Evolutionary conservation across 2,329 filamentous ascomycete genomes (phyloP).

Genomic region (Chaetothyriales sp.): DNA sequence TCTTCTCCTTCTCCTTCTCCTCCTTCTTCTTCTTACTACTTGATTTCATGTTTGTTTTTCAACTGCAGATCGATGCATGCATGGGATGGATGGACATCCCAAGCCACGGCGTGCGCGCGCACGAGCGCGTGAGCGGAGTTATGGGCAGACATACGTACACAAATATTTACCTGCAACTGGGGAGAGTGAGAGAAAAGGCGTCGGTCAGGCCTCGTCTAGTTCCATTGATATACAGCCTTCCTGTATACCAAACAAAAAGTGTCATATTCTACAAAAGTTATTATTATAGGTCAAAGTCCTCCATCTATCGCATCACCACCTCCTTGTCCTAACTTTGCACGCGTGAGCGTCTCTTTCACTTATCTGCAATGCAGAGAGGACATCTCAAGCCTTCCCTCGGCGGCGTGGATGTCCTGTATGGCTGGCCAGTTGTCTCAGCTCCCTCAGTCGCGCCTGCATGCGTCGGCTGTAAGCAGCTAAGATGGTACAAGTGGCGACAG

Average conservation of each 20-base stretch:
- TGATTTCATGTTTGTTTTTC: too few relatives aligned
- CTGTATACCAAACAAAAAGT: not conserved
- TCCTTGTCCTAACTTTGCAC: not conserved
- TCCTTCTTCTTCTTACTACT: too few relatives aligned
- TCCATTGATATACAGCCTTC: too few relatives aligned
- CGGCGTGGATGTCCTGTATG: not conserved
- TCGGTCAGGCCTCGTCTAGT: too few relatives aligned
- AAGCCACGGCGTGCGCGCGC: too few relatives aligned
- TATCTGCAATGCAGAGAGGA: not conserved
- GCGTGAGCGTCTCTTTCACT: not conserved
- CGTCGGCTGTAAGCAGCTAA: slow-evolving; percentile 26
- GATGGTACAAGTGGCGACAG: slow-evolving; percentile 36
- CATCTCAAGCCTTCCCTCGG: not conserved
- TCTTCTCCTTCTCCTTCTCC: too few relatives aligned
- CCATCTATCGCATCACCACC: not conserved
- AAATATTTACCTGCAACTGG: too few relatives aligned
- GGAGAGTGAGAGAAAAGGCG: too few relatives aligned
- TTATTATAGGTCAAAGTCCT: not conserved
- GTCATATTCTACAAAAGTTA: not conserved
- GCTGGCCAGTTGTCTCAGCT: not conserved
- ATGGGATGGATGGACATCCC: too few relatives aligned
- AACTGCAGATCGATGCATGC: too few relatives aligned
- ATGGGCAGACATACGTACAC: too few relatives aligned
- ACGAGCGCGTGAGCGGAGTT: too few relatives aligned
- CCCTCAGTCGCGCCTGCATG: slow-evolving; percentile 4